phyloP scores from a whole-genome alignment of 1,284 basidiomycete genomes.

The Trichosporon asahii region DNA sequence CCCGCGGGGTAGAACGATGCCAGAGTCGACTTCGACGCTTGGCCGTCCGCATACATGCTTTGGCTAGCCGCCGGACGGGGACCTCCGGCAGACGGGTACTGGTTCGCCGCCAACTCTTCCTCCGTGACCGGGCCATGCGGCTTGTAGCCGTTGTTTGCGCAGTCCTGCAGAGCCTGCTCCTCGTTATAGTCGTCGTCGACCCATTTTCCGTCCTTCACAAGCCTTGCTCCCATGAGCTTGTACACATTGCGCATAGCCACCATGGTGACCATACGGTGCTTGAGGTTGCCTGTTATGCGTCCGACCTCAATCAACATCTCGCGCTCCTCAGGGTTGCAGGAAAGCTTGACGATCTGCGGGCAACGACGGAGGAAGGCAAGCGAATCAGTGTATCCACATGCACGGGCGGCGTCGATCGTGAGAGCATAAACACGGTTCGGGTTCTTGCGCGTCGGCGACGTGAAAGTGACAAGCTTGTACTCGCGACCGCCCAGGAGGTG shows the following conservation, averaged over 20 bases:
- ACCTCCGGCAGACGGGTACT: constrained; percentile 32
- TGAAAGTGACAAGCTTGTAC: constrained; percentile 85
- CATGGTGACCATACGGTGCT: constrained; percentile 87
- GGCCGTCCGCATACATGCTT: constrained; percentile 39
- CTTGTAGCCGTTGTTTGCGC: constrained; percentile 66
- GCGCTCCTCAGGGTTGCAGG: constrained; percentile 80
- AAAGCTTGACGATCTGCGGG: constrained; percentile 81
- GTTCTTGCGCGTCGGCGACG: constrained; percentile 69
- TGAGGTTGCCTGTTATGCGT: constrained; percentile 80
- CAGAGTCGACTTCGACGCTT: constrained; percentile 44
- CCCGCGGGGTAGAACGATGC: constrained; percentile 68
- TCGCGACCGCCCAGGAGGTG: constrained; percentile 77
- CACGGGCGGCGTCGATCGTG: constrained; percentile 92
- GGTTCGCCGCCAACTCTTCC: constrained; percentile 55
- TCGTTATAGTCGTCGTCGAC: constrained; percentile 95
- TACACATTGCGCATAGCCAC: constrained; percentile 88
- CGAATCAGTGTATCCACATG: constrained; percentile 92
- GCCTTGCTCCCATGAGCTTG: constrained; percentile 89
- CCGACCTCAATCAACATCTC: constrained; percentile 84
- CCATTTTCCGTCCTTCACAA: constrained; percentile 80
- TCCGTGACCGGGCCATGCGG: constrained; percentile 74
- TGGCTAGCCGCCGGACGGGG: constrained; percentile 29
- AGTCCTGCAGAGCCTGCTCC: constrained; percentile 68
- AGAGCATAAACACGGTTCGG: constrained; percentile 86
- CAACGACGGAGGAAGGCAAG: constrained; percentile 94